Evolutionary conservation across 164 flowering plant genomes (phyloP), one percentile per base, ranked within the genome.

Genomic region (Stephania japonica): DNA sequence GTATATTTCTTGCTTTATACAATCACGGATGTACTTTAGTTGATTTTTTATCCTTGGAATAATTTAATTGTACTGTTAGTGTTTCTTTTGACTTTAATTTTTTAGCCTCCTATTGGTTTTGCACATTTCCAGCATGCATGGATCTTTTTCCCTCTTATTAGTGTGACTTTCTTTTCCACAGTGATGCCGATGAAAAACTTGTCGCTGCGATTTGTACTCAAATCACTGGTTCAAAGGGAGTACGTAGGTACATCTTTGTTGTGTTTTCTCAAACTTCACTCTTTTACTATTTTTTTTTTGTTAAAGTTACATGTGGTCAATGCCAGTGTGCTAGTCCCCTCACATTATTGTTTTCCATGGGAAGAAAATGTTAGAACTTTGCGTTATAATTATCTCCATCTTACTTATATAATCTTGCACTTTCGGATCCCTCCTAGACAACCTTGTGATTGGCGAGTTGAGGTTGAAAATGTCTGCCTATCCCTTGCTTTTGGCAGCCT

Each of bases 151-250:
- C 38, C 38, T 32, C 38, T 32, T 32, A 32, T 32, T 32, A 32
- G 18, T 5, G 18, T 10, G 26, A 67, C 53, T 69, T 0, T 64
- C 47, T 66, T 56, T 27, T 80, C 41, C 78, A 73, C 87, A 96
- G 99, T 84, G 90, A 92, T 81, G 82, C 91, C 77, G 99, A 96
- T 86, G 99, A 96, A 82, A 96, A 90, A 76, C 89, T 96, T 82
- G 99, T 93, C 53, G 94, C 97, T 75, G 93, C 97, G n/a, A 87
- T 96, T 73, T 91, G 97, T 78, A 72, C 90, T 72, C 85, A 83
- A 73, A 75, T 78, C 74, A 68, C 72, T 78, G 87, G 82, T 80
- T 70, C 74, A 19, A 78, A 43, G 70, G 87, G 81, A 50, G 62
- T 73, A 64, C 79, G 85, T 69, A 89, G 95, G 97, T 92, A 76